Conservation (phyloP, 495 filamentous ascomycete genomes). For the Lasiosphaeria ovina region DNA sequence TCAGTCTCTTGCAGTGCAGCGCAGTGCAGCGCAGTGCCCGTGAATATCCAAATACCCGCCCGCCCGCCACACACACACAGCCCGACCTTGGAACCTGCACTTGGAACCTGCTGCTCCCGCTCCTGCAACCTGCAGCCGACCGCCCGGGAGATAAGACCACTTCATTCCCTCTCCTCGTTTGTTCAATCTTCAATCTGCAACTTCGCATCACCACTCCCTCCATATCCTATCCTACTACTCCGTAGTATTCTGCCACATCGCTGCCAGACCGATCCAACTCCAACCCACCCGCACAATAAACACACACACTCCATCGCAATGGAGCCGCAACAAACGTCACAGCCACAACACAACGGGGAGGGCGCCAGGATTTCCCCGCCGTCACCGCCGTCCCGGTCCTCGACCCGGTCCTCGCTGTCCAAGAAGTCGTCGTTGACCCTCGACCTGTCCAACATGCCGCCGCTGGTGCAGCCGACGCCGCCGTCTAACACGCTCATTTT, state of each 20-base stretch:
- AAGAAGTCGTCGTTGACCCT: conserved; percentile 63
- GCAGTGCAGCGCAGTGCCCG: too few species aligned
- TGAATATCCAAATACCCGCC: too few species aligned
- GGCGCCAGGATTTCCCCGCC: conserved; percentile 15
- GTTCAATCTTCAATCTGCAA: too few species aligned
- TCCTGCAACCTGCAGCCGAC: too few species aligned
- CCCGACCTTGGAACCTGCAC: too few species aligned
- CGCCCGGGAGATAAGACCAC: too few species aligned
- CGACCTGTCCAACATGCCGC: conserved; percentile 77
- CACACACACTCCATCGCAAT: background rate
- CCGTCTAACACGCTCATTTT: conserved; percentile 94
- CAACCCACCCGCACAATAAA: background rate
- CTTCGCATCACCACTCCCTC: too few species aligned
- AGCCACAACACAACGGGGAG: conserved; percentile 4
- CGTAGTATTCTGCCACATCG: background rate
- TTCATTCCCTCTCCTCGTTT: too few species aligned
- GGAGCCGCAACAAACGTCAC: conserved; percentile 3
- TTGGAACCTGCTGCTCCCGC: too few species aligned
- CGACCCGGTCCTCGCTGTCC: conserved; percentile 34
- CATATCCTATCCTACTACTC: background rate
- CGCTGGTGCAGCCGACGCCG: conserved; percentile 72
- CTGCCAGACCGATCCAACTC: background rate
- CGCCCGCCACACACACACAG: too few species aligned
- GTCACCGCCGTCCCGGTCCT: conserved; percentile 33
- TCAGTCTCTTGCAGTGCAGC: too few species aligned